These are phyloP conservation scores for Lasiosphaeris hirsuta DNA, from an alignment of 495 filamentous ascomycete genomes.

Conservation along the genomic window DNA sequence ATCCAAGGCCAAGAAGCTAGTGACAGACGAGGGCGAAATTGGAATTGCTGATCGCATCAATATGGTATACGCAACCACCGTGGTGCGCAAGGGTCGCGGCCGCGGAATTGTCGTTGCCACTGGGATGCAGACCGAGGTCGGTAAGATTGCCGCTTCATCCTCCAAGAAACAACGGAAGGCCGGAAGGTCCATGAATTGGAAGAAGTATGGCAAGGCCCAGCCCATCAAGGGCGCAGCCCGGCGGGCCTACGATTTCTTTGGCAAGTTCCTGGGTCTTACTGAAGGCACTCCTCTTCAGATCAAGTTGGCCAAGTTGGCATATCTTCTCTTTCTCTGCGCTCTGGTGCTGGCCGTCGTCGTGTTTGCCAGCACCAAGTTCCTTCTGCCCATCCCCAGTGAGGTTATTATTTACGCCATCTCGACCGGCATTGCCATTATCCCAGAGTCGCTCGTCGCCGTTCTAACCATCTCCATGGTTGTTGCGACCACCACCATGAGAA, in stretches of 20 bases:
- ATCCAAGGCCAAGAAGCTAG: slow-evolving; percentile 19
- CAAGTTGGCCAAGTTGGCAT: slow-evolving; percentile 75
- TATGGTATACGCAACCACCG: slow-evolving; percentile 66
- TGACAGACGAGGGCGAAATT: slow-evolving; percentile 46
- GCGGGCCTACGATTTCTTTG: slow-evolving; percentile 60
- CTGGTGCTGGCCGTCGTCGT: slow-evolving; percentile 75
- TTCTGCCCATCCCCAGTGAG: slow-evolving; percentile 55
- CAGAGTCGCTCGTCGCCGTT: slow-evolving; percentile 66
- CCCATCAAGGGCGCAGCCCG: slow-evolving; percentile 54
- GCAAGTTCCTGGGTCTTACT: slow-evolving; percentile 71
- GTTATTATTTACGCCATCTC: slow-evolving; percentile 81
- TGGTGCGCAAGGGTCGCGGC: slow-evolving; percentile 65
- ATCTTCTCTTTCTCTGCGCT: slow-evolving; percentile 70
- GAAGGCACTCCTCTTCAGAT: slow-evolving; percentile 76
- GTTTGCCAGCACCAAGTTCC: slow-evolving; percentile 71
- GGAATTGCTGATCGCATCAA: slow-evolving; percentile 65
- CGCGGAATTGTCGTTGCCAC: slow-evolving; percentile 63
- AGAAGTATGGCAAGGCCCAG: slow-evolving; percentile 57
- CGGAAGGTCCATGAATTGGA: slow-evolving; percentile 60
- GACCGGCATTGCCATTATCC: slow-evolving; percentile 67
- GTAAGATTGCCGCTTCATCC: slow-evolving; percentile 73
- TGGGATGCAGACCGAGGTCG: slow-evolving; percentile 82
- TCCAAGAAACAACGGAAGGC: slow-evolving; percentile 56
- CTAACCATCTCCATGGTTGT: slow-evolving; percentile 74
- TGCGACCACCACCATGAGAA: slow-evolving; percentile 73